Evolutionary conservation across 148 eudicot species (phyloP), one percentile per base, ranked within the genome.

Genomic region (Dysphania ambrosioides): DNA sequence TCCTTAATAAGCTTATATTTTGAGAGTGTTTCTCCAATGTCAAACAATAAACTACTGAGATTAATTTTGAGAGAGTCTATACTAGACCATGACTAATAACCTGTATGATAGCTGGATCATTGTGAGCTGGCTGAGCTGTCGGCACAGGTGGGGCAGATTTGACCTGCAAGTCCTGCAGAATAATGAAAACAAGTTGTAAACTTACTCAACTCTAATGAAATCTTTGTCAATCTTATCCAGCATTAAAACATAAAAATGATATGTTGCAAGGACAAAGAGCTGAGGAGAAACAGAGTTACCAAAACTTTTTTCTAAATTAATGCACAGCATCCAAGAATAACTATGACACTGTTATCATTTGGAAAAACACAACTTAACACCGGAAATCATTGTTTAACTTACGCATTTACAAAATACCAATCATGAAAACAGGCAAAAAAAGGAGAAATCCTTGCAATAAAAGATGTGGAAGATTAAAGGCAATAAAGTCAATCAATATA

Each of bases 31-130:
- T 23, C 24, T 32, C 66, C 41, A n/a, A 60, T 1, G 42, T 13
- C 0, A n/a, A 42, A 24, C n/a, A 6, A 18, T 29, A 29, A 63
- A 8, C 31, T 30, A 75, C 29, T 18, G 47, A 69, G 16, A 59
- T 21, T 7, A 4, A 15, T 41, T 16, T 66, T 26, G 30, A n/a
- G 3, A 66, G 19, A 66, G 42, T 30, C 41, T 36, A n/a, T n/a
- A 51, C 6, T 11, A 55, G 7, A 64, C 18, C 16, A 21, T 34
- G n/a, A 51, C 11, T 18, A 68, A 42, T 75, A 79, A 84, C 93
- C 93, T 84, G 88, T 32, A 87, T 85, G 44, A 89, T 87, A 56
- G 93, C 93, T n/a, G 93, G 93, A 60, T 87, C 93, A 79, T 77
- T 86, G 60, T 80, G 85, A 59, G 83, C 77, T 74, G 83, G 69